Percentiles rank a stretch among this genome's conserved stretches.
phyloP scores from a whole-genome alignment of 352 stramenopile species.

The Phytophthora colocasiae region DNA sequence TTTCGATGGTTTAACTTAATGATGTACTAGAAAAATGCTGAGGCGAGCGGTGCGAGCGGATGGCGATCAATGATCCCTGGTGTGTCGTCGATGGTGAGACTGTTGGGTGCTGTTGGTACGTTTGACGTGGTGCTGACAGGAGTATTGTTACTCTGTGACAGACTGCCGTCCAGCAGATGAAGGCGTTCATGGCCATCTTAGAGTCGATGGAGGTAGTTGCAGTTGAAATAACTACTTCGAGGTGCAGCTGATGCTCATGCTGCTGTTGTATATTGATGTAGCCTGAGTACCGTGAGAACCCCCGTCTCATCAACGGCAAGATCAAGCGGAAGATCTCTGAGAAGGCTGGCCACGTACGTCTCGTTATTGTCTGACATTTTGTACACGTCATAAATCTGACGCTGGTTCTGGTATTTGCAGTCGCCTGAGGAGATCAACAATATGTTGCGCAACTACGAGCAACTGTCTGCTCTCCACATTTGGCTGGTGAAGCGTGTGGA shows the following conservation, averaged over 20 bases:
- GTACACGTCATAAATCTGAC: background rate
- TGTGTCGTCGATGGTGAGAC: conserved; percentile 76
- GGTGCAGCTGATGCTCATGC: background rate
- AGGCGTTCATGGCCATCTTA: conserved; percentile 81
- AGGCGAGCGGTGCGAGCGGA: conserved; percentile 71
- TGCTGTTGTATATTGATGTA: conserved; percentile 20
- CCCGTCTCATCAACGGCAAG: conserved; percentile 85
- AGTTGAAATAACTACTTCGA: background rate
- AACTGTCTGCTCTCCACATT: conserved; percentile 73
- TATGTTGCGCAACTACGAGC: conserved; percentile 87
- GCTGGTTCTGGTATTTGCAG: conserved; percentile 33
- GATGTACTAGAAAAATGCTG: conserved; percentile 76
- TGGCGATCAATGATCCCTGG: conserved; percentile 85
- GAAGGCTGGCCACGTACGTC: conserved; percentile 81
- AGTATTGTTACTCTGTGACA: conserved; percentile 26
- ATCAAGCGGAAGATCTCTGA: conserved; percentile 83
- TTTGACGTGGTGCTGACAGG: conserved; percentile 11
- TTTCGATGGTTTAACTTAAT: conserved; percentile 3
- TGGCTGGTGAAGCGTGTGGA: conserved; percentile 88
- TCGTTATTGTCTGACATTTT: background rate
- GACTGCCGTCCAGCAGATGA: conserved; percentile 88
- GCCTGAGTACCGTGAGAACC: conserved; percentile 74
- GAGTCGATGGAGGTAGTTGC: conserved; percentile 72
- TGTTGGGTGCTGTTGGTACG: background rate
- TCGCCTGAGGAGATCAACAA: conserved; percentile 88